phyloP scores from a whole-genome alignment of 176 grass and related monocot genomes.

The Tillandsia leiboldiana region DNA sequence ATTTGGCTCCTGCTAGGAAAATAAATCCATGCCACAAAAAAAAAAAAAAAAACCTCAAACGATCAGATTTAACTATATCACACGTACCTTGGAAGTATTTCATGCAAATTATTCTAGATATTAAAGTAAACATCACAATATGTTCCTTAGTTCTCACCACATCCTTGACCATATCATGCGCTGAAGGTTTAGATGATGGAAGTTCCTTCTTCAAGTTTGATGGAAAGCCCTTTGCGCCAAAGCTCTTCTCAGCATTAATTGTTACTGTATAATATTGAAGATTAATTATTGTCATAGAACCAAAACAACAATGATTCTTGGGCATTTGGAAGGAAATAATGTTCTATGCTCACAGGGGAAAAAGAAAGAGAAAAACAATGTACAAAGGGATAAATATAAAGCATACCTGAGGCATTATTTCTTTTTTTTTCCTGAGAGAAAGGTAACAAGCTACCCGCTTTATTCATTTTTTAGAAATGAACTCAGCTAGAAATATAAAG shows the following conservation, averaged over 20 bases:
- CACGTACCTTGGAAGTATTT: background rate
- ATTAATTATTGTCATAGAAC: background rate
- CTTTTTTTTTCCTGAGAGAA: background rate
- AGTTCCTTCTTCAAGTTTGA: conserved; percentile 29
- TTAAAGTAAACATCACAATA: background rate
- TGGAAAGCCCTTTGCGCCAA: conserved; percentile 18
- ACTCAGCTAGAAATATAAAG: no score
- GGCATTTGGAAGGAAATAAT: no score
- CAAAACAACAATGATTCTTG: background rate
- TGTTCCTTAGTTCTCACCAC: conserved; percentile 32
- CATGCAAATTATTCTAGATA: background rate
- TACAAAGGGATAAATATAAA: no score
- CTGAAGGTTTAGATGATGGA: conserved; percentile 33
- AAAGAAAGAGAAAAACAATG: no score
- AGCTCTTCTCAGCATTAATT: conserved; percentile 25
- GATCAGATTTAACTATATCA: background rate
- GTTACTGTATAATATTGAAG: conserved; percentile 15
- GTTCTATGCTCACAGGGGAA: no score
- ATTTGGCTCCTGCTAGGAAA: conserved; percentile 32
- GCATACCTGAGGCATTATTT: background rate
- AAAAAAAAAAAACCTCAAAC: background rate
- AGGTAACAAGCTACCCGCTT: background rate
- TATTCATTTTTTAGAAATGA: no score
- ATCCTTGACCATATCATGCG: conserved; percentile 17
- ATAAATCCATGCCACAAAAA: background rate